These are phyloP conservation scores for Metarhizium rileyi DNA, from an alignment of 2,329 filamentous ascomycete species.

Conservation along the genomic window DNA sequence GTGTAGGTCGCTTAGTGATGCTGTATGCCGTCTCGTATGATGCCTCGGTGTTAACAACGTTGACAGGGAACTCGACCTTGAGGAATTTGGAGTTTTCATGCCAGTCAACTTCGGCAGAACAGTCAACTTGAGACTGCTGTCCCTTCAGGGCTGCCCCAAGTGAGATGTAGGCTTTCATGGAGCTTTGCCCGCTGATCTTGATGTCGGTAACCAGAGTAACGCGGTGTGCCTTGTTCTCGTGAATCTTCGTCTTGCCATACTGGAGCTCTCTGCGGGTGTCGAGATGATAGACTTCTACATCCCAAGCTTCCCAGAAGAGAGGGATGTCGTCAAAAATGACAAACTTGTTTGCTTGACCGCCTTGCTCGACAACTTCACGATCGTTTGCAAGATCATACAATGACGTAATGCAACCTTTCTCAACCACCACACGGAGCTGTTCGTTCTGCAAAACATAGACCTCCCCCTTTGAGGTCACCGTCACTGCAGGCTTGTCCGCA, in stretches of 20 bases:
- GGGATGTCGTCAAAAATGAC: conserved; percentile 97
- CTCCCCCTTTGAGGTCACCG: conserved; percentile 38
- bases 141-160: conserved; percentile 60
- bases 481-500: conserved; percentile 37
- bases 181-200: conserved; percentile 78
- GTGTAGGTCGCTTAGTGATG: conserved; percentile 78
- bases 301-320: conserved; percentile 95
- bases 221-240: conserved; percentile 61
- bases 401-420: conserved; percentile 71
- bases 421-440: conserved; percentile 62
- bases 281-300: conserved; percentile 93
- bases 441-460: conserved; percentile 75
- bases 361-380: conserved; percentile 67
- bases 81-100: conserved; percentile 95
- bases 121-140: conserved; percentile 56
- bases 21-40: conserved; percentile 94
- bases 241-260: conserved; percentile 58
- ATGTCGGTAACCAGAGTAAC: conserved; percentile 79
- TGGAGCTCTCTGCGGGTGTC: conserved; percentile 72
- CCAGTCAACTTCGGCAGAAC: conserved; percentile 88
- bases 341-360: conserved; percentile 75
- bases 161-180: conserved; percentile 76
- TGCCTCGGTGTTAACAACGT: conserved; percentile 82
- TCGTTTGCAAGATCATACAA: conserved; percentile 64
- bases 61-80: conserved; percentile 96